These are phyloP conservation scores for Luffa aegyptiaca DNA, from an alignment of 306 rosid species.

Conservation along the genomic window DNA sequence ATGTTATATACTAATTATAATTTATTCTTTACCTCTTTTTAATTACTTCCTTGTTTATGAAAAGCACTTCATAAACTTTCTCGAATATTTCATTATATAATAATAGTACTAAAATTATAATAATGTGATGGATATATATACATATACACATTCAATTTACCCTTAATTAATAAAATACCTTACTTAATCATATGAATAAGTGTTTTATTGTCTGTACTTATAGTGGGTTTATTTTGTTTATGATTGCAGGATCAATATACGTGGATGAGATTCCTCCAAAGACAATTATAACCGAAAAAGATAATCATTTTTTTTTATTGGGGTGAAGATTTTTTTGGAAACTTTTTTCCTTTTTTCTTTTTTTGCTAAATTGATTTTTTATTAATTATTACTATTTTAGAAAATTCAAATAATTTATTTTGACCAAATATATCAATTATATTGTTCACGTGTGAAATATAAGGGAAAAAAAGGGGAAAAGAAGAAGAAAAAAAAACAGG, in stretches of 20 bases:
- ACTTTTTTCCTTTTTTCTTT: neutral
- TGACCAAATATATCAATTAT: neutral
- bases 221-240: neutral
- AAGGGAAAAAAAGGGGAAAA: neutral
- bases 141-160: too few species aligned
- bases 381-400: neutral
- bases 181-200: neutral
- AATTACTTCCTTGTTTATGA: too few species aligned
- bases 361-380: neutral
- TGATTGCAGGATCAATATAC: slow-evolving; percentile 9
- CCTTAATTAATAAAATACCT: neutral
- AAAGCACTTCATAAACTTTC: too few species aligned
- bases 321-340: neutral
- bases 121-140: too few species aligned
- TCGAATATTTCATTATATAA: too few species aligned
- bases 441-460: neutral
- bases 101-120: too few species aligned
- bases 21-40: too few species aligned
- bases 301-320: neutral
- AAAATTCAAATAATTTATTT: neutral
- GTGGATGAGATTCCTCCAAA: neutral
- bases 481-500: neutral
- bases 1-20: too few species aligned
- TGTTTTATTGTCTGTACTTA: neutral
- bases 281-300: neutral